phyloP scores from a whole-genome alignment of 2,329 filamentous ascomycete species.

The Harringtonia aguacate region DNA sequence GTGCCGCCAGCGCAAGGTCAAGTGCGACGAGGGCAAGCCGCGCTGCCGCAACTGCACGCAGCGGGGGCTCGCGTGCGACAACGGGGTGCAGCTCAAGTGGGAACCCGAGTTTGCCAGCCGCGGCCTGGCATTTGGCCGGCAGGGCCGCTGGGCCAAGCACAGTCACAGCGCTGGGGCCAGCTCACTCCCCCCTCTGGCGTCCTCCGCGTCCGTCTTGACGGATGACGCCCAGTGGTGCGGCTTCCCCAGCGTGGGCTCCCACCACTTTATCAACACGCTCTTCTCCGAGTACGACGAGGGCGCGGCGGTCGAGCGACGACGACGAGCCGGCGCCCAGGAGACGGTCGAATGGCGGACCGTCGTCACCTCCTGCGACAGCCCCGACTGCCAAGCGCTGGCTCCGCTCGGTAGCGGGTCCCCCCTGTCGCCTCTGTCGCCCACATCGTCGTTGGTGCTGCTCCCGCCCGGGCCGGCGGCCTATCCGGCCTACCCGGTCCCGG shows the following conservation, averaged over 20 bases:
- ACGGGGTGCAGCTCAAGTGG: constrained; percentile 2
- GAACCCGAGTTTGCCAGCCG: constrained; percentile 2
- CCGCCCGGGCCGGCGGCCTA: too few species aligned
- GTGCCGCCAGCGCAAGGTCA: background rate
- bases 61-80: constrained; percentile 1
- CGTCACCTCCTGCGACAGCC: too few species aligned
- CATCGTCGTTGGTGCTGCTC: too few species aligned
- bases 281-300: background rate
- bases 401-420: too few species aligned
- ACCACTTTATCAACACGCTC: constrained; percentile 2
- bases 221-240: background rate
- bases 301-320: background rate
- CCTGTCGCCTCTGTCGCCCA: too few species aligned
- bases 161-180: too few species aligned
- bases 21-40: constrained; percentile 2
- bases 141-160: background rate
- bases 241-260: background rate
- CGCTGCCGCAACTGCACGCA: background rate
- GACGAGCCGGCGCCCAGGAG: background rate
- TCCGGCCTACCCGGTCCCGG: too few species aligned
- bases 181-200: too few species aligned
- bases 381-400: background rate
- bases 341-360: background rate
- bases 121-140: constrained; percentile 1
- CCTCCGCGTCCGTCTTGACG: background rate